These are phyloP conservation scores for Hondaea fermentalgiana DNA, from an alignment of 108 stramenopile genomes.

Conservation along the genomic window DNA sequence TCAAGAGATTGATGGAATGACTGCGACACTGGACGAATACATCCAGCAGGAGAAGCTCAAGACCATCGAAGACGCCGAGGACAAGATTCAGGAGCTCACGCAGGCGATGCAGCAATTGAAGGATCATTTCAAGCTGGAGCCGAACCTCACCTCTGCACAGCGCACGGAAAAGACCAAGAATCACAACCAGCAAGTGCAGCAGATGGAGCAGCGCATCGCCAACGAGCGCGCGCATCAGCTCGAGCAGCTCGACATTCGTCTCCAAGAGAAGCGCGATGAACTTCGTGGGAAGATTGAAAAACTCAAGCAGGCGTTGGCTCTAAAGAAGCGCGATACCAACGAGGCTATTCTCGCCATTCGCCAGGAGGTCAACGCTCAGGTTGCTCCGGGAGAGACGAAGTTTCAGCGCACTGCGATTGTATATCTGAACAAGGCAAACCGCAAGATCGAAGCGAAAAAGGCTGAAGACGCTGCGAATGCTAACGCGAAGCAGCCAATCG, in stretches of 20 bases:
- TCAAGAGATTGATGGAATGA: conserved; percentile 48
- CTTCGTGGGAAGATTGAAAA: conserved; percentile 34
- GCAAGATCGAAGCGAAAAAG: conserved; percentile 48
- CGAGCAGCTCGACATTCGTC: not conserved
- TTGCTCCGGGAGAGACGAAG: conserved; percentile 35
- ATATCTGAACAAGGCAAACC: conserved; percentile 36
- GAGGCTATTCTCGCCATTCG: conserved; percentile 22
- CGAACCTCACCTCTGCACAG: conserved; percentile 34
- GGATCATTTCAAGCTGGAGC: conserved; percentile 25
- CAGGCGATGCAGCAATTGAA: conserved; percentile 39
- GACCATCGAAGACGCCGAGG: conserved; percentile 13
- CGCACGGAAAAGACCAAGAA: conserved; percentile 26
- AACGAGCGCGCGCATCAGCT: not conserved
- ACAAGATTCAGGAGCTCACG: conserved; percentile 44
- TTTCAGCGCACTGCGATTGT: conserved; percentile 45
- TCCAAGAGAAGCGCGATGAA: conserved; percentile 28
- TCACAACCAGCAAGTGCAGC: conserved; percentile 35
- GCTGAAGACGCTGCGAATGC: conserved; percentile 32
- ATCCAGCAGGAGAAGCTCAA: conserved; percentile 25
- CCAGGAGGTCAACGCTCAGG: conserved; percentile 31
- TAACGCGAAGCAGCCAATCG: not conserved
- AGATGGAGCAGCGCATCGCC: conserved; percentile 35
- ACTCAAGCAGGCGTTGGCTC: conserved; percentile 36
- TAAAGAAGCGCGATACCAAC: conserved; percentile 27
- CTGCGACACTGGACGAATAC: conserved; percentile 39